These are phyloP conservation scores for Naganishia vaughanmartiniae DNA, from an alignment of 768 basidiomycete genomes.

Conservation along the genomic window DNA sequence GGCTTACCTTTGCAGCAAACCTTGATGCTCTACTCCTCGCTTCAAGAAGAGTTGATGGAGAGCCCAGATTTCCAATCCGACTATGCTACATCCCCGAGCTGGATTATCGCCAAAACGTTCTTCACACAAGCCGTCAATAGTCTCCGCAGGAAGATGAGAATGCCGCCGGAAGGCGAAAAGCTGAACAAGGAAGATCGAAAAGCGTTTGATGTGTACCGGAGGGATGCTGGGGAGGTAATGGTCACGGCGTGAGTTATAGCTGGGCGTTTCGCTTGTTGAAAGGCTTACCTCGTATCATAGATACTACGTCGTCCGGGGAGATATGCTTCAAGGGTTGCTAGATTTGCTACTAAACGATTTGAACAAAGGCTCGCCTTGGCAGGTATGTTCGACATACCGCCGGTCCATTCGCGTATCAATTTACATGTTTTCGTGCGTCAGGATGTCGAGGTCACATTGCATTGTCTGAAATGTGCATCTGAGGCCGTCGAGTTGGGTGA, in stretches of 20 bases:
- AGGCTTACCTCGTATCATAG: constrained; percentile 31
- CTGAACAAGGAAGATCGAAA: constrained; percentile 45
- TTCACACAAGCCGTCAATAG: constrained; percentile 74
- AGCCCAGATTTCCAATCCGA: constrained; percentile 27
- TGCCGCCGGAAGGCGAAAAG: constrained; percentile 56
- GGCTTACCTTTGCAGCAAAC: constrained; percentile 52
- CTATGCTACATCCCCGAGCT: constrained; percentile 39
- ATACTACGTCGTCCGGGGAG: constrained; percentile 80
- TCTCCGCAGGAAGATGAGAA: constrained; percentile 70
- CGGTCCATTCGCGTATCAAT: background rate
- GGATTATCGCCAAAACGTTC: constrained; percentile 63
- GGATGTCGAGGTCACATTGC: constrained; percentile 82
- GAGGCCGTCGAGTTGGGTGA: constrained; percentile 72
- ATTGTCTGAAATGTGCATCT: constrained; percentile 80
- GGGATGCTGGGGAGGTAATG: constrained; percentile 52
- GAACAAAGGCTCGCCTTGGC: constrained; percentile 58
- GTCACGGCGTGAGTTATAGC: constrained; percentile 44
- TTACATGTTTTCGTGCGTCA: constrained; percentile 46
- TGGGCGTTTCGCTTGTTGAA: background rate
- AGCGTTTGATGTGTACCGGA: constrained; percentile 45
- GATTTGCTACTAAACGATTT: constrained; percentile 63
- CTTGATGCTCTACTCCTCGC: constrained; percentile 81
- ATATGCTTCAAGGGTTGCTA: constrained; percentile 73
- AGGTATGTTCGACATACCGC: constrained; percentile 56
- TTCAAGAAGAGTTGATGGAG: constrained; percentile 65